Base-by-base conservation (phyloP, 352 stramenopile species). In the Phytophthora litchii region DNA sequence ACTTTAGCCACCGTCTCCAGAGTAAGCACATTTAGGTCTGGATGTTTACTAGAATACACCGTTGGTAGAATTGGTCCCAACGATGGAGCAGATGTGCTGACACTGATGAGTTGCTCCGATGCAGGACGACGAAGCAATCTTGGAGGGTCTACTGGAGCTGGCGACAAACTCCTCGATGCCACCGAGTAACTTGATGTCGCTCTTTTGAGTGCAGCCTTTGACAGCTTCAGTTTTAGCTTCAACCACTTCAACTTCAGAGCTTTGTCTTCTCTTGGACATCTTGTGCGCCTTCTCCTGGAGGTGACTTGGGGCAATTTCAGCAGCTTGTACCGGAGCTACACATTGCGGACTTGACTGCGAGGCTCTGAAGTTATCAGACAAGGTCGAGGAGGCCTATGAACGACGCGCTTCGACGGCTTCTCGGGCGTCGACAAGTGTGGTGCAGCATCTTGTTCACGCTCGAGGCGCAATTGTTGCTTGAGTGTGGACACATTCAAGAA, bases 51-150 rank as follows among this genome's bases (percentile, higher is more conserved):
- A 2, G 76, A 89, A 11, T 67, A 68, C 16, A 87, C 53, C 4
- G 76, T 83, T 11, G 80, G 80, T n/a, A 89, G 35, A 36, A 76
- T 48, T 1, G 72, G 64, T 43, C 60, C n/a, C 7, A 12, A 32
- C 25, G 35, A 10, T 10, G 37, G 41, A 63, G n/a, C n/a, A n/a
- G 60, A 37, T 1, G n/a, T 20, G 29, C 6, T 36, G 11, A 54
- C 25, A 17, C 41, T 40, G 11, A 48, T 60, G 2, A 49, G 40
- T 34, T 61, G 40, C 27, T 71, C 56, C 10, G 63, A 72, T 12
- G 46, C 16, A 35, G 48, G 49, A 13, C 36, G 32, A 7, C 51
- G 57, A 27, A 56, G 45, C 14, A 72, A 20, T 8, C 9, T 56
- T 9, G 63, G 56, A 4, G 55, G 21, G 23, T 53, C 2, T 10